phyloP scores from a whole-genome alignment of 2,329 filamentous ascomycete species.

The Xylariaceae sp. region DNA sequence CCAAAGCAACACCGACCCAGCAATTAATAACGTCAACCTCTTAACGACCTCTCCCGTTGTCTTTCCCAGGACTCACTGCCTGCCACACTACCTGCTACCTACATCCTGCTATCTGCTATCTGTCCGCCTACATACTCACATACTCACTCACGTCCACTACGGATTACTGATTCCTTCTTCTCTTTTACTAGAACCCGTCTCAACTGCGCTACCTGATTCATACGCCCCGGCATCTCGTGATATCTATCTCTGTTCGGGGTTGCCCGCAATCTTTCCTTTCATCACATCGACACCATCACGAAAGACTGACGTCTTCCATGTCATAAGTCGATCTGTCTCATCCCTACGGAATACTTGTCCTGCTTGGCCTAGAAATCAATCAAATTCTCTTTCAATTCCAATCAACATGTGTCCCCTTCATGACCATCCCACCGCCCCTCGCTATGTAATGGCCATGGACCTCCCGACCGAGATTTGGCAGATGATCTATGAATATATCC shows the following conservation, averaged over 20 bases:
- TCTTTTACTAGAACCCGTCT: neutral
- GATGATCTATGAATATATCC: conserved; percentile 18
- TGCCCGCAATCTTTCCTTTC: neutral
- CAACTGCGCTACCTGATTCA: too few relatives aligned
- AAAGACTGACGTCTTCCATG: neutral
- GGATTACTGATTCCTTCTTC: neutral
- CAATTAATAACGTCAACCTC: neutral
- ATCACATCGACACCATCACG: neutral
- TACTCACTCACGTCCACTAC: neutral
- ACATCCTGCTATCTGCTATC: too few relatives aligned
- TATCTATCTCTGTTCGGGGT: too few relatives aligned
- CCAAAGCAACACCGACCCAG: neutral
- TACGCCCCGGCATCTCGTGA: too few relatives aligned
- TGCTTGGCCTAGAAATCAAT: neutral
- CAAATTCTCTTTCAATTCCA: neutral
- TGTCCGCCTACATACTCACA: too few relatives aligned
- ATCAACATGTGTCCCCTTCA: neutral
- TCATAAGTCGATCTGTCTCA: neutral
- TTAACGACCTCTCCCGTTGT: neutral
- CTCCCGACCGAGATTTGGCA: conserved; percentile 23
- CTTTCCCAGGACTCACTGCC: neutral
- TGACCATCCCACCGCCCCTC: neutral
- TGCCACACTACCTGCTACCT: too few relatives aligned
- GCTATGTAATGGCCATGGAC: conserved; percentile 11
- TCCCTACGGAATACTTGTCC: neutral